Conservation (phyloP, 768 basidiomycete genomes). For the Chalciporus chontae region DNA sequence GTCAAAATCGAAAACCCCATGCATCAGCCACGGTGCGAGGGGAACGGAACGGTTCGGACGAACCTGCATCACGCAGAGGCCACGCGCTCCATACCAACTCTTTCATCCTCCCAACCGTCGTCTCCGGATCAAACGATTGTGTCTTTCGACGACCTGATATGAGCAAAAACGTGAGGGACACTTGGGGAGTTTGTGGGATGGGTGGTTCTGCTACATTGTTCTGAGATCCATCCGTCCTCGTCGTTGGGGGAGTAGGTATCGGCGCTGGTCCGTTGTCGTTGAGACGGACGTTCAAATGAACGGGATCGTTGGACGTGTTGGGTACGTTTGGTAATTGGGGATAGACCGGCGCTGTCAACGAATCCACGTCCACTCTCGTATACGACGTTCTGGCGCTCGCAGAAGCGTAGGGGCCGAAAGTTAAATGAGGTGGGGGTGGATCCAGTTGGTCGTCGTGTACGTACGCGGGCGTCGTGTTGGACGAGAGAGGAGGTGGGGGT, state of each 20-base stretch:
- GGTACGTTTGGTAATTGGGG: conserved; percentile 25
- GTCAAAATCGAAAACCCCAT: not conserved
- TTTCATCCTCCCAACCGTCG: conserved; percentile 73
- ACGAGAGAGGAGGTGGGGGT: not conserved
- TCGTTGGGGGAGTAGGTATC: not conserved
- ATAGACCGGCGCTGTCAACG: conserved; percentile 15
- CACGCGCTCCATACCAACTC: conserved; percentile 83
- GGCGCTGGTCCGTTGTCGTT: conserved; percentile 2
- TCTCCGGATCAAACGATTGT: conserved; percentile 74
- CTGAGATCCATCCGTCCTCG: not conserved
- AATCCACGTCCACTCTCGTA: conserved; percentile 46
- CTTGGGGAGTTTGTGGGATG: conserved; percentile 61
- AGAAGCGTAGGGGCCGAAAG: conserved; percentile 27
- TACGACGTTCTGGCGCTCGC: conserved; percentile 52
- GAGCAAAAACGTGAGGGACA: conserved; percentile 66
- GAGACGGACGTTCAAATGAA: not conserved
- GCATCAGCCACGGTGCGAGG: not conserved
- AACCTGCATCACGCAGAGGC: conserved; percentile 54
- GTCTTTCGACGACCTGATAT: conserved; percentile 65
- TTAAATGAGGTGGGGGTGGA: not conserved
- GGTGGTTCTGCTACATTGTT: conserved; percentile 4
- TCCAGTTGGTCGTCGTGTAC: conserved; percentile 8
- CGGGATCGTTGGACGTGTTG: conserved; percentile 4
- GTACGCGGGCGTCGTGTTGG: conserved; percentile 7
- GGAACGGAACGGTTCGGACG: conserved; percentile 3